phyloP scores from a whole-genome alignment of 2,329 filamentous ascomycete genomes.

The Truncatella angustata region DNA sequence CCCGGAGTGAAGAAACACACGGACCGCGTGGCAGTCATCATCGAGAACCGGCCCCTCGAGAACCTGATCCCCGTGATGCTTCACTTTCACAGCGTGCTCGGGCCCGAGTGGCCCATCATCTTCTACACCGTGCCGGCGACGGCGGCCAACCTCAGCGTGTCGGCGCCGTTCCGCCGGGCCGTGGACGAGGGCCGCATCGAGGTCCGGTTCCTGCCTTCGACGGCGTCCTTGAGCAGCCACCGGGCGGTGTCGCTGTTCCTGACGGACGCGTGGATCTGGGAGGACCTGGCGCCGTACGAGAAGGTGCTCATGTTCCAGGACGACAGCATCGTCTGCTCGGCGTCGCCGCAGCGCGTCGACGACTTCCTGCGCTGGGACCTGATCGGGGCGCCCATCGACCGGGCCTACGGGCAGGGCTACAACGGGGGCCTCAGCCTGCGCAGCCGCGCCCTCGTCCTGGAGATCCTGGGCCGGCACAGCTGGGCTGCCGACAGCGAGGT shows the following conservation, averaged over 20 bases:
- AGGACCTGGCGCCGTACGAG: constrained; percentile 30
- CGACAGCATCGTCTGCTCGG: constrained; percentile 36
- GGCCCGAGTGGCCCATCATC: constrained; percentile 42
- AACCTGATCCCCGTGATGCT: constrained; percentile 35
- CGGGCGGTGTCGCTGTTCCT: constrained; percentile 35
- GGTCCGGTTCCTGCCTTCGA: constrained; percentile 35
- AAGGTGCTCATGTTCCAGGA: constrained; percentile 38
- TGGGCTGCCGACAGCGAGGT: constrained; percentile 17
- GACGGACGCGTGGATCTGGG: constrained; percentile 34
- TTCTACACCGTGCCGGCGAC: constrained; percentile 37
- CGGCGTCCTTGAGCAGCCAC: constrained; percentile 31
- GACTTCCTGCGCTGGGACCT: constrained; percentile 35
- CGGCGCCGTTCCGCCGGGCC: constrained; percentile 35
- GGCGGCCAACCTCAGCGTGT: constrained; percentile 18
- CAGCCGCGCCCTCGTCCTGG: constrained; percentile 24
- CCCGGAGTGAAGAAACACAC: constrained; percentile 9
- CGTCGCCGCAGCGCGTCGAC: constrained; percentile 25
- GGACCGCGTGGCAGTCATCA: constrained; percentile 32
- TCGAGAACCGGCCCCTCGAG: constrained; percentile 32
- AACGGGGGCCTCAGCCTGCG: constrained; percentile 33
- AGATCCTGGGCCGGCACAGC: constrained; percentile 16
- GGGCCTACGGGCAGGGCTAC: constrained; percentile 21
- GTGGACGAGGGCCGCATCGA: constrained; percentile 31
- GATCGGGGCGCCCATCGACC: constrained; percentile 28
- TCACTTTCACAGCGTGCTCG: constrained; percentile 37